Conservation (phyloP, 1,139 yeast species). For the Nadsonia commutata region DNA sequence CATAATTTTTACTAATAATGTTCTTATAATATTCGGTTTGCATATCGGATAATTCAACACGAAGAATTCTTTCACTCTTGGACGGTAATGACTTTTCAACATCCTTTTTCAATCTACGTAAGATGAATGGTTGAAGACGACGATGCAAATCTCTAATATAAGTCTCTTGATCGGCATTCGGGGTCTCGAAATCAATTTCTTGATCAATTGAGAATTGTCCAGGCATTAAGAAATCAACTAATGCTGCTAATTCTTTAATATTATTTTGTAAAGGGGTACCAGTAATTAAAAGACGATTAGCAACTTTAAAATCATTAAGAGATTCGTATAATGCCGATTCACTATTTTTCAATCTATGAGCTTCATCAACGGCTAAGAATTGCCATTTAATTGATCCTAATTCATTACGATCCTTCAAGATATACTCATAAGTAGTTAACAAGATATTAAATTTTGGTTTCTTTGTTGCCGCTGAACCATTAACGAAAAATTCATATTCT, state of each 20-base stretch:
- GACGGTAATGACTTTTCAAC: constrained; percentile 94
- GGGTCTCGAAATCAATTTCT: constrained; percentile 87
- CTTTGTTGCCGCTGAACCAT: constrained; percentile 26
- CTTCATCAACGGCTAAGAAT: constrained; percentile 95
- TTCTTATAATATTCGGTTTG: constrained; percentile 93
- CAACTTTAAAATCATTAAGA: constrained; percentile 63
- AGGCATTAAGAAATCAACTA: constrained; percentile 92
- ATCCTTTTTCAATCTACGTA: constrained; percentile 88
- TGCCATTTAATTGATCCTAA: constrained; percentile 87
- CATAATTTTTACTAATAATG: constrained; percentile 77
- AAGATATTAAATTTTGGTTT: constrained; percentile 80
- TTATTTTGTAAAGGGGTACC: constrained; percentile 98
- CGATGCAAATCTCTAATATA: constrained; percentile 76
- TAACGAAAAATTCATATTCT: constrained; percentile 68
- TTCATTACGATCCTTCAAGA: constrained; percentile 71
- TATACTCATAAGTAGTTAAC: constrained; percentile 89
- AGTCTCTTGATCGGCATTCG: constrained; percentile 72
- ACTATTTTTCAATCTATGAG: constrained; percentile 88
- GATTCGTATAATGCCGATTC: constrained; percentile 89
- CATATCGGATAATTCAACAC: constrained; percentile 88
- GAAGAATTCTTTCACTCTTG: constrained; percentile 81
- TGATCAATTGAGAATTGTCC: constrained; percentile 81
- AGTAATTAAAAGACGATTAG: constrained; percentile 78
- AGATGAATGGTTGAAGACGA: constrained; percentile 77
- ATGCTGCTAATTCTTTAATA: constrained; percentile 86